These are phyloP conservation scores for Serpula lacrymans DNA, from an alignment of 768 basidiomycete species.

Conservation along the genomic window DNA sequence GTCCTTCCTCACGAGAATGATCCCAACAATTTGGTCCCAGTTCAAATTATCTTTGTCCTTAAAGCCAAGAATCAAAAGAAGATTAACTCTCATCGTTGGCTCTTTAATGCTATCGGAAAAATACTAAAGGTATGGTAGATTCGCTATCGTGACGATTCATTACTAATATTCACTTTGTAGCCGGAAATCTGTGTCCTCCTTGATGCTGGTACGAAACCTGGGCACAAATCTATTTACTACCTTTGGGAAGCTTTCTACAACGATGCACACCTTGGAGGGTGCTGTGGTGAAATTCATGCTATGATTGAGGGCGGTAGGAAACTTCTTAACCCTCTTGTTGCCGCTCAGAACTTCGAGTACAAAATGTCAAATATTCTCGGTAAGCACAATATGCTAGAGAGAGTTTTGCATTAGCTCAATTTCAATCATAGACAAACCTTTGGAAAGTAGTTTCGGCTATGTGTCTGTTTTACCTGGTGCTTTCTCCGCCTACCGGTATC, in stretches of 20 bases:
- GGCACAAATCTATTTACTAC: slow-evolving; percentile 93
- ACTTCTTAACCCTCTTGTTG: slow-evolving; percentile 86
- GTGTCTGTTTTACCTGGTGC: slow-evolving; percentile 95
- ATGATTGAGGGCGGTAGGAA: slow-evolving; percentile 94
- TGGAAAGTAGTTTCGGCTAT: slow-evolving; percentile 95
- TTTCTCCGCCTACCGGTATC: slow-evolving; percentile 94
- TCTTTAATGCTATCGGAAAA: slow-evolving; percentile 90
- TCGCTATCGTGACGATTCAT: neutral
- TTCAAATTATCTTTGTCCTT: slow-evolving; percentile 86
- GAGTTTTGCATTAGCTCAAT: slow-evolving; percentile 9
- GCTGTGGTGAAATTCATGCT: slow-evolving; percentile 94
- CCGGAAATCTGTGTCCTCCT: slow-evolving; percentile 91
- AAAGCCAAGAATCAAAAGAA: slow-evolving; percentile 97
- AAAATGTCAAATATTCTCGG: slow-evolving; percentile 98
- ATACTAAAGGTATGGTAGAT: slow-evolving; percentile 58
- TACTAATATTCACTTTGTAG: slow-evolving; percentile 34
- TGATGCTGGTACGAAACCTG: slow-evolving; percentile 96
- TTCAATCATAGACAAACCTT: slow-evolving; percentile 67
- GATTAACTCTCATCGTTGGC: slow-evolving; percentile 94
- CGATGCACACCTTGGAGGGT: slow-evolving; percentile 74
- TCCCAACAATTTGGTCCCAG: slow-evolving; percentile 88
- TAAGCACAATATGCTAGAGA: slow-evolving; percentile 22
- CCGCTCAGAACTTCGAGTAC: slow-evolving; percentile 97
- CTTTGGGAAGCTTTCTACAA: slow-evolving; percentile 93
- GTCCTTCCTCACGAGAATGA: slow-evolving; percentile 89